Evolutionary conservation across 2,329 filamentous ascomycete species (phyloP).

Genomic region (Diaporthe helianthi): DNA sequence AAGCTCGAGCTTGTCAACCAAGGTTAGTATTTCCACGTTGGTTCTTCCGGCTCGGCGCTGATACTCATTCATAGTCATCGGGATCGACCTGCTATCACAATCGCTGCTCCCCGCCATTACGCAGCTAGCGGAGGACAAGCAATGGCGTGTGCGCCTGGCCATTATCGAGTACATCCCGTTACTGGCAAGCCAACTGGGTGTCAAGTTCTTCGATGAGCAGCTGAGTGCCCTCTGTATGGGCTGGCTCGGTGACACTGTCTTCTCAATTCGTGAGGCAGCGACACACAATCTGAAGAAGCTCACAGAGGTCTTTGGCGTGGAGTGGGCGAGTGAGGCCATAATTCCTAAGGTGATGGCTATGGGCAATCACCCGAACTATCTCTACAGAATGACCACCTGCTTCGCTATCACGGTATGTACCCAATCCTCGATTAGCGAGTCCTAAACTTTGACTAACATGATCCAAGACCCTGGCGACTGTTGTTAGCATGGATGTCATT

Average conservation of each 20-base stretch:
- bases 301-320: slow-evolving; percentile 96
- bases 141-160: slow-evolving; percentile 96
- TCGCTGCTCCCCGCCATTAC: slow-evolving; percentile 97
- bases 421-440: slow-evolving; percentile 38
- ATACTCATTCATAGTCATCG: slow-evolving; percentile 70
- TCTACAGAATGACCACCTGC: slow-evolving; percentile 99
- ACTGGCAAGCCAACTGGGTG: slow-evolving; percentile 91
- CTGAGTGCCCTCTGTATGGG: slow-evolving; percentile 95
- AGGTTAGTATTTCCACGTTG: slow-evolving; percentile 58
- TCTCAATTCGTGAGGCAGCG: slow-evolving; percentile 96
- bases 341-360: slow-evolving; percentile 99
- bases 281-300: slow-evolving; percentile 98
- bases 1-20: slow-evolving; percentile 98
- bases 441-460: slow-evolving; percentile 14
- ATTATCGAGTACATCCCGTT: slow-evolving; percentile 99
- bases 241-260: slow-evolving; percentile 97
- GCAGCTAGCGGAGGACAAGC: slow-evolving; percentile 97
- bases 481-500: slow-evolving; percentile 93
- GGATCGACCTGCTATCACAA: slow-evolving; percentile 95
- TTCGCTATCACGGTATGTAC: slow-evolving; percentile 92
- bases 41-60: neutral
- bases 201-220: slow-evolving; percentile 98
- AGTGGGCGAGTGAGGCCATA: slow-evolving; percentile 96
- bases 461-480: slow-evolving; percentile 84
- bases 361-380: slow-evolving; percentile 97